Percentiles rank a stretch among this genome's conserved stretches.
phyloP scores from a whole-genome alignment of 768 basidiomycete species.

The Leccinum truebloodii region DNA sequence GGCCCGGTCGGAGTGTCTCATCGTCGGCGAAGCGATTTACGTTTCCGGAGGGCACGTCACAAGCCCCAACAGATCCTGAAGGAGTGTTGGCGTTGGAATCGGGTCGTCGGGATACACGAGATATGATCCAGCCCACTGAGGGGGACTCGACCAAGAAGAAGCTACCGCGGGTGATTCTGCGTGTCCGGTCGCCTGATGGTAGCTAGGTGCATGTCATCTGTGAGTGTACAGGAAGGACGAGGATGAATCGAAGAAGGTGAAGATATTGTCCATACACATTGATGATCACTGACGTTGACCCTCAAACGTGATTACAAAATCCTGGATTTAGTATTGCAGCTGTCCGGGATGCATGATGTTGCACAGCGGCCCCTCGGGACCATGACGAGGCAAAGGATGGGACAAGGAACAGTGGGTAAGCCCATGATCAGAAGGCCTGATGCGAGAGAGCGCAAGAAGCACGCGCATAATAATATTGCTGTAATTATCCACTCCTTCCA shows the following conservation, averaged over 20 bases:
- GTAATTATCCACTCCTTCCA: too few species aligned
- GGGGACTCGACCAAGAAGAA: slow-evolving; percentile 44
- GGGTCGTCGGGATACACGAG: neutral
- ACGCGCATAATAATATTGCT: too few species aligned
- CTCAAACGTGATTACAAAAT: too few species aligned
- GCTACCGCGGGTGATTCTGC: slow-evolving; percentile 55
- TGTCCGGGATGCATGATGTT: too few species aligned
- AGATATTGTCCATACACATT: neutral
- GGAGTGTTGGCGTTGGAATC: neutral
- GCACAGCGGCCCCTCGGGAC: too few species aligned
- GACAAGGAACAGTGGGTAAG: too few species aligned
- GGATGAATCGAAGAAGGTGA: neutral
- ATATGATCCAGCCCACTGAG: slow-evolving; percentile 6
- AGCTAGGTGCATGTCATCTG: neutral
- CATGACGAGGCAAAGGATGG: too few species aligned
- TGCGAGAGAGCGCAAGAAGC: too few species aligned
- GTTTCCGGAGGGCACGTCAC: neutral
- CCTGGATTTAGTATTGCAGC: too few species aligned
- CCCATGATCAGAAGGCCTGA: too few species aligned
- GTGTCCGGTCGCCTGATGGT: slow-evolving; percentile 43
- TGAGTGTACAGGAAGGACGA: neutral
- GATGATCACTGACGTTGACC: neutral
- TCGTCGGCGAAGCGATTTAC: neutral
- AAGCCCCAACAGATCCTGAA: neutral
- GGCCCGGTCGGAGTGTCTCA: slow-evolving; percentile 10